Conservation (phyloP, 208 protist genomes). For the Porcisia hertigi region DNA sequence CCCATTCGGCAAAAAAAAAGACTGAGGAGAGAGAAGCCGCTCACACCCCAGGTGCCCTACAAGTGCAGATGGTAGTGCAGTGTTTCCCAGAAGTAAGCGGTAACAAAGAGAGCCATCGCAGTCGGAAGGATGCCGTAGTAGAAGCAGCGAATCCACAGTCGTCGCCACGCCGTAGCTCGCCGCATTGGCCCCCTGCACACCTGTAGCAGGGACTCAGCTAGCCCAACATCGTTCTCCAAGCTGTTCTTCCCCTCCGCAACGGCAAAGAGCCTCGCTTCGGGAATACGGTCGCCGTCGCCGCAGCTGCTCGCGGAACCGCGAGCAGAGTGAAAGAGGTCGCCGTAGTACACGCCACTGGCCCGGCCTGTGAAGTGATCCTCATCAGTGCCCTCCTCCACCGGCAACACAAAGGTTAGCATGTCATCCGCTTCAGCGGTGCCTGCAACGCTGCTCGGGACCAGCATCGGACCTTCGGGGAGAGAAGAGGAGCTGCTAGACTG, state of each 20-base stretch:
- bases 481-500: slow-evolving; percentile 10
- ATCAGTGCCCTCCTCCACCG: slow-evolving; percentile 15
- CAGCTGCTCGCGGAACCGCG: slow-evolving; percentile 1
- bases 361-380: slow-evolving; percentile 45
- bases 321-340: slow-evolving; percentile 29
- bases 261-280: neutral
- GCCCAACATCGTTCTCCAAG: neutral
- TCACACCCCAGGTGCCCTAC: neutral
- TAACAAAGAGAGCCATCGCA: neutral
- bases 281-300: neutral
- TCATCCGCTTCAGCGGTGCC: neutral
- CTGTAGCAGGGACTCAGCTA: neutral
- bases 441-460: neutral
- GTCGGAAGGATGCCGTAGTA: slow-evolving; percentile 15
- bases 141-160: slow-evolving; percentile 20
- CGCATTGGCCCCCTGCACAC: slow-evolving; percentile 7
- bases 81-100: neutral
- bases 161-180: slow-evolving; percentile 9
- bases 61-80: neutral
- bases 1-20: neutral
- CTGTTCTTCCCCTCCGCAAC: neutral
- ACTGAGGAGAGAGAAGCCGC: neutral
- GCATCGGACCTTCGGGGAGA: neutral
- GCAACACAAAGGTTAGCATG: slow-evolving; percentile 12
- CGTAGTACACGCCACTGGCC: slow-evolving; percentile 64